These are phyloP conservation scores for Pseudonitzschia delicatissima DNA, from an alignment of 108 stramenopile genomes.

Conservation along the genomic window DNA sequence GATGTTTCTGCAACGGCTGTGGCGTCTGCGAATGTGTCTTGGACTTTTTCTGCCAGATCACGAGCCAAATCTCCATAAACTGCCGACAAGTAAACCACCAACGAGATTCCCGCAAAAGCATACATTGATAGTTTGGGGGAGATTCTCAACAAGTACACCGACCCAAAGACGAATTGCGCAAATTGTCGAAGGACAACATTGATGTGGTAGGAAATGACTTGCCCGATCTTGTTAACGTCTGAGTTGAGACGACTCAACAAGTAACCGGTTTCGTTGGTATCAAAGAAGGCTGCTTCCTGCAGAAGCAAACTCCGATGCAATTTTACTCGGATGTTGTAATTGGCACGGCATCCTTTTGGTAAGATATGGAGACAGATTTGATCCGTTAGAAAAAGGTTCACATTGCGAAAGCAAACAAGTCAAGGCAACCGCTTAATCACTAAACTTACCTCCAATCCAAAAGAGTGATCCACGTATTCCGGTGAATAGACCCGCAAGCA, in stretches of 20 bases:
- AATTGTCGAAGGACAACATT: slow-evolving; percentile 81
- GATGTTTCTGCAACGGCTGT: slow-evolving; percentile 84
- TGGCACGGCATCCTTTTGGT: slow-evolving; percentile 60
- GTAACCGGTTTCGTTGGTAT: slow-evolving; percentile 74
- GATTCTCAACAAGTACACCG: slow-evolving; percentile 62
- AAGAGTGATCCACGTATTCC: slow-evolving; percentile 79
- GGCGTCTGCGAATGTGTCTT: slow-evolving; percentile 74
- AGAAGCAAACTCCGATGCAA: slow-evolving; percentile 79
- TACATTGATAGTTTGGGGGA: slow-evolving; percentile 58
- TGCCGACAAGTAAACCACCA: slow-evolving; percentile 64
- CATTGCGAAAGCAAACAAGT: neutral
- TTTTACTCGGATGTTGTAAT: slow-evolving; percentile 85
- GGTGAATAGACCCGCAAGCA: slow-evolving; percentile 71
- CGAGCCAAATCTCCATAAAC: slow-evolving; percentile 77
- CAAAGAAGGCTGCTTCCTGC: slow-evolving; percentile 90
- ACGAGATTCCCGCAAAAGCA: slow-evolving; percentile 65
- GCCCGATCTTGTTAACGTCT: slow-evolving; percentile 88
- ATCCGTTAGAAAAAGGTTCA: neutral
- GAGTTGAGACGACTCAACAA: slow-evolving; percentile 80
- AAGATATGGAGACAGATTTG: neutral
- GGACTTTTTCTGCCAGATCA: slow-evolving; percentile 64
- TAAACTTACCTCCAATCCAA: slow-evolving; percentile 80
- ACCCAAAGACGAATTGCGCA: slow-evolving; percentile 77
- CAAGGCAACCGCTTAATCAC: neutral
- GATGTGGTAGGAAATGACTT: slow-evolving; percentile 79